Base-by-base conservation (phyloP, 2,329 filamentous ascomycete genomes). In the Pyricularia grisea region DNA sequence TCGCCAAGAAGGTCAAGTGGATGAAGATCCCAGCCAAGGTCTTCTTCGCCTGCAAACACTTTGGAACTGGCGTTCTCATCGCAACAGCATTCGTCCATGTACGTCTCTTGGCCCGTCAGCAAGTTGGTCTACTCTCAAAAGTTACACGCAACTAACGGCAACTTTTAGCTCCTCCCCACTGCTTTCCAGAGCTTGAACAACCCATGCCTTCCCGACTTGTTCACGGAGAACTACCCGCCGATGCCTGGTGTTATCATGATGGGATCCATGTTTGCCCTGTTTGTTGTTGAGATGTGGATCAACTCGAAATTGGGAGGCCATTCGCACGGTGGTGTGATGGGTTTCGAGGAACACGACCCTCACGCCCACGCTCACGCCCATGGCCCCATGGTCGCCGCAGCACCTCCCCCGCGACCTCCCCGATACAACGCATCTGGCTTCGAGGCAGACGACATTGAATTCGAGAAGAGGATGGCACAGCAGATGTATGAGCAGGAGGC, bases 71-170 rank as follows among this genome's bases (percentile, higher is more conserved):
- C 71, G 90, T 92, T 23, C 81, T 92, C 55, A 85, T 92, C 69
- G 89, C 90, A 30, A 92, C 90, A 1, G 90, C 90, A 2, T 92
- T 92, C 72, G 89, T 92, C 25, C 90, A 92, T 82, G 82, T 88
- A 74, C 73, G 82, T 77, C 20, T 64, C 17, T 36, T 28, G n/a
- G n/a, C n/a, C 64, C 25, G 28, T 33, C 5, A 20, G 55, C 72
- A 67, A 12, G n/a, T 9, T 17, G 17, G 7, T 66, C 28, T 11
- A 4, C 12, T 33, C 12, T 31, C 17, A 12, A 36, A 12, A 23
- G 9, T 9, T 11, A 11, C 50, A 63, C 30, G 11, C 27, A 28
- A 63, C 60, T 50, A n/a, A 50, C 42, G 9, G 1, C 14, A 20
- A 14, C 11, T n/a, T 27, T 28, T 30, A 84, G 80, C 80, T 88